These are phyloP conservation scores for Saccharomycopsis sp. DNA, from an alignment of 805 yeast genomes.

Conservation along the genomic window DNA sequence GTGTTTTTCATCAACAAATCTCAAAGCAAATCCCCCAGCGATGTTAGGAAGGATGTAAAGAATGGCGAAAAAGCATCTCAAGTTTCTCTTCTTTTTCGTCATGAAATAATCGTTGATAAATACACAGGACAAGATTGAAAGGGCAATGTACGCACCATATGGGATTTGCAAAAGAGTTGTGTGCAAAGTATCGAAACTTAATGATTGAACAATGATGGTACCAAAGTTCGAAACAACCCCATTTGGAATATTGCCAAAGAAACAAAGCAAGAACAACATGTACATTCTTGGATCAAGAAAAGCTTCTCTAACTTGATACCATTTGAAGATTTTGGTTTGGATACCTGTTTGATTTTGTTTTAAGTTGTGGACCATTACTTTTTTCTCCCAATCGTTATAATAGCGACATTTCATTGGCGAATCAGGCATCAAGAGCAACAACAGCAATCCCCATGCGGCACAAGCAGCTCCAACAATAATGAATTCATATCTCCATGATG, in stretches of 20 bases:
- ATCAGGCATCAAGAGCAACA: conserved; percentile 1
- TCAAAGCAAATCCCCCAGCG: conserved; percentile 36
- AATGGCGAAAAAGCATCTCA: conserved; percentile 28
- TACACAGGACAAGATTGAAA: conserved; percentile 27
- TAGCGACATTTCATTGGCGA: not conserved
- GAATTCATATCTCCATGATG: conserved; percentile 24
- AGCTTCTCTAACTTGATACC: conserved; percentile 37
- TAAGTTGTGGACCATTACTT: conserved; percentile 3
- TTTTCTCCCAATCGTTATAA: conserved; percentile 3
- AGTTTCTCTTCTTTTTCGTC: conserved; percentile 36
- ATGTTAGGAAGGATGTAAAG: conserved; percentile 25
- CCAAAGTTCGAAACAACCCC: conserved; percentile 29
- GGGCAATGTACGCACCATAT: conserved; percentile 31
- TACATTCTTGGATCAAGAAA: conserved; percentile 34
- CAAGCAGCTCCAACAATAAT: conserved; percentile 5
- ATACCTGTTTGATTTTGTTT: conserved; percentile 36
- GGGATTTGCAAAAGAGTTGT: conserved; percentile 41
- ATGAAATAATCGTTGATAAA: conserved; percentile 52
- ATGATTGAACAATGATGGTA: conserved; percentile 27
- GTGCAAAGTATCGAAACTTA: conserved; percentile 34
- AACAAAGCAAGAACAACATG: conserved; percentile 25
- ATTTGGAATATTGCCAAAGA: conserved; percentile 29
- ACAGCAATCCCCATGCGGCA: conserved; percentile 2
- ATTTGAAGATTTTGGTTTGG: conserved; percentile 32
- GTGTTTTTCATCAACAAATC: conserved; percentile 34